Evolutionary conservation across 202 grass and related monocot species (phyloP).

Genomic region (Schoenoplectus tabernaemontani): DNA sequence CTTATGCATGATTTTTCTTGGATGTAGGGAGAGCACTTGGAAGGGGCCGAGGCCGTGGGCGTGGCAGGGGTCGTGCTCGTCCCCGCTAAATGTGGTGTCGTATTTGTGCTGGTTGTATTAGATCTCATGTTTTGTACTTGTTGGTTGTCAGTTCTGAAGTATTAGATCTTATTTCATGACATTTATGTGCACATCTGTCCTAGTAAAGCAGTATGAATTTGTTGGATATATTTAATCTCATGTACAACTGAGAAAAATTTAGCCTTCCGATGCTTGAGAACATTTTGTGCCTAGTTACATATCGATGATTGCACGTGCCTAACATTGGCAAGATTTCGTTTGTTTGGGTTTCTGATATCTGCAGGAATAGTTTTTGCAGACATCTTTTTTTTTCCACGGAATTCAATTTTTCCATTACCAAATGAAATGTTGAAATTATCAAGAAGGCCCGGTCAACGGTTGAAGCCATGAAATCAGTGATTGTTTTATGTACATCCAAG

Average conservation of each 20-base stretch:
- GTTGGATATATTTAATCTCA: constrained; percentile 3
- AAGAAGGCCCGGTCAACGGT: too few relatives aligned
- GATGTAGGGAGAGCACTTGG: constrained; percentile 64
- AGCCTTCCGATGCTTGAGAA: not conserved
- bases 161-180: constrained; percentile 14
- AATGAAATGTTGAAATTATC: not conserved
- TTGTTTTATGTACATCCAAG: too few relatives aligned
- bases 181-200: not conserved
- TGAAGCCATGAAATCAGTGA: not conserved
- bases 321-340: too few relatives aligned
- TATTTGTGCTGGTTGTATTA: constrained; percentile 20
- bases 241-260: not conserved
- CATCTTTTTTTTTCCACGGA: too few relatives aligned
- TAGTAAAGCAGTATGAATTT: constrained; percentile 16
- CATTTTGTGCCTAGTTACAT: too few relatives aligned
- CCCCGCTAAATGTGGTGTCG: constrained; percentile 37
- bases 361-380: too few relatives aligned
- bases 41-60: constrained; percentile 72
- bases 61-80: constrained; percentile 65
- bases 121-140: constrained; percentile 18
- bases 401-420: not conserved
- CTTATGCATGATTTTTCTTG: not conserved
- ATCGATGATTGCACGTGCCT: too few relatives aligned
- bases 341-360: not conserved
- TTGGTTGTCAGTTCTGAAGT: not conserved